A percentile compares a stretch with the other conserved stretches of the same genome.
Conservation (phyloP, 1,284 basidiomycete species). For the Tremellales sp. region DNA sequence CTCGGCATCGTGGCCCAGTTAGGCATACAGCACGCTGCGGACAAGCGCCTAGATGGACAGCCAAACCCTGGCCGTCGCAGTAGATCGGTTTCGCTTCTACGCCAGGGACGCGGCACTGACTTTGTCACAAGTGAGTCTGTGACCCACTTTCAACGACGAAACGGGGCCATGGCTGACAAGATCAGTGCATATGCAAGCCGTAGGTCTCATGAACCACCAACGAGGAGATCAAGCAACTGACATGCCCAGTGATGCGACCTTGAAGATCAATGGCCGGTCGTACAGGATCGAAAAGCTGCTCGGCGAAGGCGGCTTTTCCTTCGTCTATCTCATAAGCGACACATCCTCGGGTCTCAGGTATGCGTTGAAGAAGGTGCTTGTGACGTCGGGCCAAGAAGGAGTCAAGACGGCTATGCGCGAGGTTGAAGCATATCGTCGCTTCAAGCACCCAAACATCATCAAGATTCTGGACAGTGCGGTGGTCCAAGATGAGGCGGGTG, state of each 20-base stretch:
- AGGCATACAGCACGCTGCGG: too few relatives aligned
- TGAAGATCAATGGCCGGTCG: constrained; percentile 89
- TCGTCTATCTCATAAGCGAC: constrained; percentile 87
- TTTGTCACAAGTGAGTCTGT: constrained; percentile 31
- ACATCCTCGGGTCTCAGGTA: constrained; percentile 65
- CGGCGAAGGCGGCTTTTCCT: constrained; percentile 92
- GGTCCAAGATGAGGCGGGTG: constrained; percentile 72
- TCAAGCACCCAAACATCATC: constrained; percentile 63
- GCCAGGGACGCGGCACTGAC: constrained; percentile 33
- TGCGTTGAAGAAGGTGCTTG: constrained; percentile 92
- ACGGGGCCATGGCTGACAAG: constrained; percentile 4
- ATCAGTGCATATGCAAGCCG: constrained; percentile 49
- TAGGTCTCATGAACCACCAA: constrained; percentile 15
- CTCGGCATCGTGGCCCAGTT: too few relatives aligned
- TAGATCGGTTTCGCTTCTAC: constrained; percentile 43
- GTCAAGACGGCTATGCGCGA: constrained; percentile 68
- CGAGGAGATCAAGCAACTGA: constrained; percentile 5
- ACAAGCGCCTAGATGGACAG: constrained; percentile 29
- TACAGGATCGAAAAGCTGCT: constrained; percentile 86
- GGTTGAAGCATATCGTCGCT: constrained; percentile 83
- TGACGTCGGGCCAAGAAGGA: constrained; percentile 60
- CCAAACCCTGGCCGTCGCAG: constrained; percentile 37
- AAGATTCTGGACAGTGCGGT: constrained; percentile 73
- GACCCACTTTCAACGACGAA: not conserved
- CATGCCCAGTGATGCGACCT: constrained; percentile 51